Evolutionary conservation across 2,329 filamentous ascomycete species (phyloP).

Genomic region (Fusarium bactridioides): DNA sequence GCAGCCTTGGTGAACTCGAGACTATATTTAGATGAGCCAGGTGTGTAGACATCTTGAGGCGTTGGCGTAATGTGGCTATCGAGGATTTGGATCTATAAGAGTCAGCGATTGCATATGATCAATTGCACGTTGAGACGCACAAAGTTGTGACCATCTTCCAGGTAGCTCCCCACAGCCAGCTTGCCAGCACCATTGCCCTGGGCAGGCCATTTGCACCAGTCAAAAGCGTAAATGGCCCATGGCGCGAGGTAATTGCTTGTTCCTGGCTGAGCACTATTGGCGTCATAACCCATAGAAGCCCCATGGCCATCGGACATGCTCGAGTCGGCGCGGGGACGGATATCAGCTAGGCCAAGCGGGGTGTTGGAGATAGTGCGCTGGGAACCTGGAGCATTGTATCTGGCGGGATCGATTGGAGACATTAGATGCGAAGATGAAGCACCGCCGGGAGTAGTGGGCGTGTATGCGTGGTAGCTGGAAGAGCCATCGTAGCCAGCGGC

Average conservation of each 20-base stretch:
- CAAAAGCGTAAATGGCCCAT: conserved; percentile 95
- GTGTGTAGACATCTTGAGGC: conserved; percentile 71
- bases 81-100: conserved; percentile 87
- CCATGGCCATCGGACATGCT: conserved; percentile 76
- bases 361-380: conserved; percentile 79
- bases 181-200: conserved; percentile 85
- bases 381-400: conserved; percentile 64
- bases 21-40: conserved; percentile 75
- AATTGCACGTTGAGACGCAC: conserved; percentile 54
- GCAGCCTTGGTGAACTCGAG: conserved; percentile 93
- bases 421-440: conserved; percentile 69
- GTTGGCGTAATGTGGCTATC: conserved; percentile 83
- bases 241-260: conserved; percentile 95
- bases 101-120: conserved; percentile 6
- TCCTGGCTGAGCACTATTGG: conserved; percentile 68
- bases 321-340: conserved; percentile 85
- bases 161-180: conserved; percentile 91
- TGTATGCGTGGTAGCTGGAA: conserved; percentile 63
- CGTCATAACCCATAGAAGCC: conserved; percentile 70
- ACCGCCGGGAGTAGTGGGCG: conserved; percentile 70
- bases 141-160: conserved; percentile 98
- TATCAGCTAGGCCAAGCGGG: conserved; percentile 89
- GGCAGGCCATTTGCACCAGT: conserved; percentile 99
- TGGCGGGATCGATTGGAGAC: conserved; percentile 60
- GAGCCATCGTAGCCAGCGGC: conserved; percentile 65